Evolutionary conservation across 305 asterid genomes (phyloP), one percentile per base, ranked within the genome.

Genomic region (Nicotiana rustica): DNA sequence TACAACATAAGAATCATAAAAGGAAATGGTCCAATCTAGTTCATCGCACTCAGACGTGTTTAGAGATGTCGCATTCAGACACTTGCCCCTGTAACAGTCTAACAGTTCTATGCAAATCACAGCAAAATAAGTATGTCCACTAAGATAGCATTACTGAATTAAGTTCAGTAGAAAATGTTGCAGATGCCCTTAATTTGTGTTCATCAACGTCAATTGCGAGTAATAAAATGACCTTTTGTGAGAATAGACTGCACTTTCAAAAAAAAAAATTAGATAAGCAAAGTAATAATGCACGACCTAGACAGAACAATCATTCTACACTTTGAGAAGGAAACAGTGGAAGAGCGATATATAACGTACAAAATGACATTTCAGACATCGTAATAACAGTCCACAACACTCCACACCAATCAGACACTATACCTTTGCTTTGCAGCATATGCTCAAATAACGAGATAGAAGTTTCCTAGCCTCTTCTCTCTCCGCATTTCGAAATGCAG

Each of bases 351-450:
- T 47, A 15, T 15, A 52, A 41, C 1, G 1, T 70, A 41, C n/a
- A 44, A 38, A 6, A 55, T 55, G 47, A 76, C n/a, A 52, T 52
- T 15, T 55, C 66, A 76, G 10, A 55, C 49, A 55, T 55, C 80
- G 1, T 75, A 35, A 55, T 18, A 14, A 73, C 41, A 21, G 21
- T 52, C 61, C 79, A 71, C 6, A 47, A 21, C 61, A 47, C 38
- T 71, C 38, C 78, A 47, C 62, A 73, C 62, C 41, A 73, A 73
- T 14, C 25, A 73, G 80, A 55, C 38, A 76, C 4, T 65, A 21
- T 82, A 94, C 98, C 91, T 90, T 91, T 25, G 95, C 88, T 86
- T 83, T 86, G 85, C 56, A 83, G 90, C 98, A 94, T 78, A 84
- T 82, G 65, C 61, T 84, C 86, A 89, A 80, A 87, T 89, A 94